Percentiles rank a stretch among this genome's conserved stretches.
Conservation (phyloP, 2,329 filamentous ascomycete genomes). For the Seiridium cupressi region DNA sequence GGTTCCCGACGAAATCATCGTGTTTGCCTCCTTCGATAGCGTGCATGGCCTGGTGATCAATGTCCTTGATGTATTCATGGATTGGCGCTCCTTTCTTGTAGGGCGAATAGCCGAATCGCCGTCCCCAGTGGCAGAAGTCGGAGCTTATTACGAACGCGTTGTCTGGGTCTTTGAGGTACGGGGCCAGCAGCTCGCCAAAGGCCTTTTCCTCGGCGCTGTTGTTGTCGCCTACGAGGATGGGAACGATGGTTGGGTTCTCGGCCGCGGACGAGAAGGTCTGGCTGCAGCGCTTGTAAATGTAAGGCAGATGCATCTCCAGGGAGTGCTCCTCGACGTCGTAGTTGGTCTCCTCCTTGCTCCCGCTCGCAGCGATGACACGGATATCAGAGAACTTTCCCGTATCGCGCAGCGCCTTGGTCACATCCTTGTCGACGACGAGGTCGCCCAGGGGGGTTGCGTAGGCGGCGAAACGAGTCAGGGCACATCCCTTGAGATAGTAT, state of each 20-base stretch:
- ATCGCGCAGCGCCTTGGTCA: constrained; percentile 46
- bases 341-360: constrained; percentile 58
- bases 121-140: constrained; percentile 97
- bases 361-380: constrained; percentile 32
- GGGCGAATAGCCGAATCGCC: constrained; percentile 78
- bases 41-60: constrained; percentile 82
- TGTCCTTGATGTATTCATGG: constrained; percentile 77
- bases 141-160: constrained; percentile 89
- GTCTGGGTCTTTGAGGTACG: constrained; percentile 71
- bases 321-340: constrained; percentile 85
- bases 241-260: constrained; percentile 72
- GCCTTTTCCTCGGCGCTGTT: constrained; percentile 61
- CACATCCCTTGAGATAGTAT: constrained; percentile 73
- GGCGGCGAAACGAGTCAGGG: constrained; percentile 67
- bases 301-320: constrained; percentile 94
- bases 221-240: constrained; percentile 82
- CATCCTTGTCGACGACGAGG: constrained; percentile 61
- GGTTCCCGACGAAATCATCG: constrained; percentile 63
- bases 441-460: constrained; percentile 76
- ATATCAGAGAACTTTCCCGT: constrained; percentile 65
- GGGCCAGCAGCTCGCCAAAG: constrained; percentile 69
- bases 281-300: constrained; percentile 75
- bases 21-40: constrained; percentile 78
- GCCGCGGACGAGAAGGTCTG: constrained; percentile 47
- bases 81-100: constrained; percentile 64